phyloP scores from a whole-genome alignment of 257 asterid genomes.

The Cruciata laevipes region DNA sequence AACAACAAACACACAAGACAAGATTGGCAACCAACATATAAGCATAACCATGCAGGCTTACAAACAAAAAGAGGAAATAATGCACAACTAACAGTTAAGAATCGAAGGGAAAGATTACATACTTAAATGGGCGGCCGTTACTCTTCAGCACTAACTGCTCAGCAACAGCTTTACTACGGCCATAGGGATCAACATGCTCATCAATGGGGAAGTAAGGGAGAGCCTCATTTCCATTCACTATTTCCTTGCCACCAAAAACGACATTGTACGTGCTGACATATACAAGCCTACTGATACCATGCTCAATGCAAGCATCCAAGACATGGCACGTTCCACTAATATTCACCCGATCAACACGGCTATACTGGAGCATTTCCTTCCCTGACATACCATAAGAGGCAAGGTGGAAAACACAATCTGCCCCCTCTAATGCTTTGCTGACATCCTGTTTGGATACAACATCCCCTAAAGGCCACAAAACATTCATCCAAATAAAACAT shows the following conservation, averaged over 20 bases:
- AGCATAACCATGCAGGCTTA: not conserved
- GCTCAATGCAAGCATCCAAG: slow-evolving; percentile 73
- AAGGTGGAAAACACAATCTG: slow-evolving; percentile 88
- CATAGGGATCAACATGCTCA: slow-evolving; percentile 81
- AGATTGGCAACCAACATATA: not conserved
- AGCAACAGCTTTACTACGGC: slow-evolving; percentile 85
- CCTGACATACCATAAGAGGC: slow-evolving; percentile 98
- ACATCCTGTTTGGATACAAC: slow-evolving; percentile 58
- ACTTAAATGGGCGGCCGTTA: slow-evolving; percentile 74
- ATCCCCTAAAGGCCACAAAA: slow-evolving; percentile 44
- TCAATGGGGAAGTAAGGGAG: slow-evolving; percentile 82
- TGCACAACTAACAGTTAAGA: not conserved
- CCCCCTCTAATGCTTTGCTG: slow-evolving; percentile 58
- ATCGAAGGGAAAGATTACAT: slow-evolving; percentile 20
- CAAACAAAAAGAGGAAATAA: not conserved
- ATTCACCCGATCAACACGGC: slow-evolving; percentile 79
- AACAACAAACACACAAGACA: not conserved
- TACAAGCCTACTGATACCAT: slow-evolving; percentile 64
- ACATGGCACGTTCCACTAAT: slow-evolving; percentile 78
- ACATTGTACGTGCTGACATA: slow-evolving; percentile 91
- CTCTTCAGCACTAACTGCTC: slow-evolving; percentile 83
- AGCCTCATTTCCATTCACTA: slow-evolving; percentile 74
- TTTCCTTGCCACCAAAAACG: slow-evolving; percentile 75
- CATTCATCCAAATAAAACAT: not conserved
- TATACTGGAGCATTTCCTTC: slow-evolving; percentile 82